These are phyloP conservation scores for Leccinum imitatum DNA, from an alignment of 768 basidiomycete genomes.

Conservation along the genomic window DNA sequence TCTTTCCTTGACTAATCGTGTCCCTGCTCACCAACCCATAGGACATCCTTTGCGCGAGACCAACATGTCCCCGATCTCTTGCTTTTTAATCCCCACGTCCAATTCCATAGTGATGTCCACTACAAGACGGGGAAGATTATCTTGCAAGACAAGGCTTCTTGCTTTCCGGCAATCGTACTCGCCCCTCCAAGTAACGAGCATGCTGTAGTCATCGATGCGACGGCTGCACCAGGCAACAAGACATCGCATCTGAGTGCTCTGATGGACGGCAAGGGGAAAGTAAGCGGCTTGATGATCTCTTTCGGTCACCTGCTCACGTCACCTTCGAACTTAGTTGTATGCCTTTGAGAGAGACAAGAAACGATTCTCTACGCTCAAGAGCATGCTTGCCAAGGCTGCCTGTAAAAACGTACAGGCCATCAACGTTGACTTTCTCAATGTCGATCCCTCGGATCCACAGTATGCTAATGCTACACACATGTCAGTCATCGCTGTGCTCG, in stretches of 20 bases:
- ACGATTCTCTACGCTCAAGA: conserved; percentile 78
- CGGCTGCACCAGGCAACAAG: conserved; percentile 97
- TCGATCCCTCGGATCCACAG: conserved; percentile 63
- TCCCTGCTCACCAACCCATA: conserved; percentile 25
- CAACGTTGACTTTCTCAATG: conserved; percentile 80
- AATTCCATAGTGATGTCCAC: conserved; percentile 68
- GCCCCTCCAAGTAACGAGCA: conserved; percentile 56
- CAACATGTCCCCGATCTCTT: conserved; percentile 81
- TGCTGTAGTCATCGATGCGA: conserved; percentile 82
- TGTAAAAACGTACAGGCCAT: conserved; percentile 78
- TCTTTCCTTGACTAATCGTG: background rate
- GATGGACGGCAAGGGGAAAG: conserved; percentile 81
- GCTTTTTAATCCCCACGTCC: conserved; percentile 63
- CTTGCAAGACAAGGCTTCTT: conserved; percentile 97
- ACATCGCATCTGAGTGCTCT: conserved; percentile 91
- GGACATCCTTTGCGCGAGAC: conserved; percentile 70
- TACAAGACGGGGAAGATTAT: conserved; percentile 84
- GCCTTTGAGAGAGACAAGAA: conserved; percentile 89
- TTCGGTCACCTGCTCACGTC: background rate
- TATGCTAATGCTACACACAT: conserved; percentile 80
- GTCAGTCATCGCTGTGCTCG: conserved; percentile 44
- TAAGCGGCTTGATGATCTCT: conserved; percentile 25
- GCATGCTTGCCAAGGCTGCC: conserved; percentile 82
- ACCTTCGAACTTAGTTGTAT: conserved; percentile 49
- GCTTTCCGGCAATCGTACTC: conserved; percentile 91